Evolutionary conservation across 768 basidiomycete genomes (phyloP).

Genomic region (Tricholoma bakamatsutake): DNA sequence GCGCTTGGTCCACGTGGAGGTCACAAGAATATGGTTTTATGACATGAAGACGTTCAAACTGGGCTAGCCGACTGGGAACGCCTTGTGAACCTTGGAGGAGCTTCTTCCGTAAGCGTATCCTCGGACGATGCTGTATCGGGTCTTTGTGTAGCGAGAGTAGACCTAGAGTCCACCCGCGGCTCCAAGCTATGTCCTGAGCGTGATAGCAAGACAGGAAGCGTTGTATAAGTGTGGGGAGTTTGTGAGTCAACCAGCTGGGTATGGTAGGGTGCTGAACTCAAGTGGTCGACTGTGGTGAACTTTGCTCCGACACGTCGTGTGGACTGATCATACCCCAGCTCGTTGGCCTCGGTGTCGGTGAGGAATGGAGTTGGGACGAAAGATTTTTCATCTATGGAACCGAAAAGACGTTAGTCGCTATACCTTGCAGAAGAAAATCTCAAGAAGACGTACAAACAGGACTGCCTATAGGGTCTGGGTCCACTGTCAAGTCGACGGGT

Average conservation of each 20-base stretch:
- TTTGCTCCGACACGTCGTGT: neutral
- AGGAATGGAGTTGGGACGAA: neutral
- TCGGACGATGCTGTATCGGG: neutral
- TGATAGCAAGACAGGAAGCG: neutral
- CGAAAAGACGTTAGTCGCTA: neutral
- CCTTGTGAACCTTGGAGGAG: neutral
- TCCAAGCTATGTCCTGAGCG: neutral
- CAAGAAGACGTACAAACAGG: neutral
- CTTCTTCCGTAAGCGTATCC: neutral
- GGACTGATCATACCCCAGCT: neutral
- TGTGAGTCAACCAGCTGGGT: neutral
- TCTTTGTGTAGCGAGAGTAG: neutral
- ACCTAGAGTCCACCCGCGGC: neutral
- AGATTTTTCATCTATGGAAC: neutral
- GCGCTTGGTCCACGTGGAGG: neutral
- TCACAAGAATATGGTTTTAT: neutral
- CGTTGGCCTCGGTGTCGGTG: neutral
- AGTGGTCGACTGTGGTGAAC: neutral
- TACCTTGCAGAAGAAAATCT: neutral
- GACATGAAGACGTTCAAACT: neutral
- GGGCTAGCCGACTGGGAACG: neutral
- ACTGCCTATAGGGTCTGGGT: neutral
- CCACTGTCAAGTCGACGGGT: neutral
- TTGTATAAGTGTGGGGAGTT: neutral
- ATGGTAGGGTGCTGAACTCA: neutral